Base-by-base conservation (phyloP, 768 basidiomycete species). In the Termitomyces sp. region DNA sequence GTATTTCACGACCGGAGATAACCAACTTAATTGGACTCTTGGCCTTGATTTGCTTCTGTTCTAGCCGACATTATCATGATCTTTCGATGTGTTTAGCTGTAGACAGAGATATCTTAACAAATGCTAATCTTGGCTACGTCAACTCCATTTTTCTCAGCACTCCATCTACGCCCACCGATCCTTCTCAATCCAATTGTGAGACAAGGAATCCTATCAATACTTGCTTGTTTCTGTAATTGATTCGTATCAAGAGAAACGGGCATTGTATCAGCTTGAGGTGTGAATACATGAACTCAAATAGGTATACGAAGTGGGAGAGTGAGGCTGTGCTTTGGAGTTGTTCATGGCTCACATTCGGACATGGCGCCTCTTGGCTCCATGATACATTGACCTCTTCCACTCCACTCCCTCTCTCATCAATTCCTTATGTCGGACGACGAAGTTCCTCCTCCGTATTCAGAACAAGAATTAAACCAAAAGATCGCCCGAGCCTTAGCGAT, bases 391-490 rank as follows among this genome's bases (percentile, higher is more conserved):
- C 26, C 42, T 40, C n/a, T n/a, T n/a, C n/a, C n/a, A n/a, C n/a
- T n/a, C n/a, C n/a, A n/a, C n/a, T n/a, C 45, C 45, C 28, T 12
- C 60, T 51, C 21, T 54, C 37, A 38, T 32, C 45, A 41, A 17
- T 24, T 34, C 32, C 46, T 40, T 22, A 64, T 56, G 60, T 62
- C 56, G 59, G 59, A 59, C 49, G 57, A 66, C 54, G 54, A 65
- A 53, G 57, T 65, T 14, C 75, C 77, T 53, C 78, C 78, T 22
- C 78, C 77, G 6, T 78, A 78, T 61, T 70, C 70, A 47, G 76
- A 77, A 51, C 73, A 75, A 60, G 76, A 77, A 58, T 80, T 77
- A 45, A 82, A 87, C 64, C 77, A 71, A 46, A 87, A 84, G 67
- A 69, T 78, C 41, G 64, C 74, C 2, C 67, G 69, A 46, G 76